A percentile compares a stretch with the other conserved stretches of the same genome.
These are phyloP conservation scores for Fusarium vanettenii DNA, from an alignment of 2,329 filamentous ascomycete genomes.

Conservation along the genomic window DNA sequence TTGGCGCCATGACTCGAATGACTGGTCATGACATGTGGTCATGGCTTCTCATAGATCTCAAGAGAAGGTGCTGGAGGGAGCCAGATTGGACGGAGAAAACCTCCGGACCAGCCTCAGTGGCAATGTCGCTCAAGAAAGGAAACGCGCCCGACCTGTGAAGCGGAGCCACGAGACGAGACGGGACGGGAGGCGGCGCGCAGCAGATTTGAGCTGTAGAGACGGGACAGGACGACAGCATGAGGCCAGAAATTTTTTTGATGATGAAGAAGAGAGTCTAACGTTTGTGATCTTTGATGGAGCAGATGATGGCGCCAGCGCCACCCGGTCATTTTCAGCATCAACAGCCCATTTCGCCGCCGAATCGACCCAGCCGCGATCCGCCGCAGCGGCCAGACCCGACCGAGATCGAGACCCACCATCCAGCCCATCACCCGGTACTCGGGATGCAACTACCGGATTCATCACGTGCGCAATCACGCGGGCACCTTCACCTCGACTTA, in stretches of 20 bases:
- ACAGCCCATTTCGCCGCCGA: conserved; percentile 45
- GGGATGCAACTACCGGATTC: conserved; percentile 33
- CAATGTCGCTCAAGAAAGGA: conserved; percentile 1
- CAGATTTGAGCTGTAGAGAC: not conserved
- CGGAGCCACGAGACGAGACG: not conserved
- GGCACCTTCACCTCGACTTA: conserved; percentile 36
- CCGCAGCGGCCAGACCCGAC: conserved; percentile 40
- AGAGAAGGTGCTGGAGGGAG: conserved; percentile 5
- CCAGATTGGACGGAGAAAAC: conserved; percentile 5
- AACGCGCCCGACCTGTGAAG: not conserved
- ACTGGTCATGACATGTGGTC: conserved; percentile 16
- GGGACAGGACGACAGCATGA: conserved; percentile 13
- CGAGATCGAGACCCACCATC: conserved; percentile 38
- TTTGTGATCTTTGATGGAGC: conserved; percentile 30
- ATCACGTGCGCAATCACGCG: conserved; percentile 40
- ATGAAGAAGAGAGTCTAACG: conserved; percentile 33
- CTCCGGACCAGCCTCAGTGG: conserved; percentile 2
- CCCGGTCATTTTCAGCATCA: conserved; percentile 40
- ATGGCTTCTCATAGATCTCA: conserved; percentile 4
- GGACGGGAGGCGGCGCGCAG: not conserved
- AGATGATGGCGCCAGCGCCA: conserved; percentile 41
- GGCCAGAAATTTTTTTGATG: conserved; percentile 10
- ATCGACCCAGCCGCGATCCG: conserved; percentile 43
- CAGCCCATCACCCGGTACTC: conserved; percentile 28
- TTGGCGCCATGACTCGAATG: conserved; percentile 15